phyloP scores from a whole-genome alignment of 176 grass and related monocot genomes.

The Carex kokanica region DNA sequence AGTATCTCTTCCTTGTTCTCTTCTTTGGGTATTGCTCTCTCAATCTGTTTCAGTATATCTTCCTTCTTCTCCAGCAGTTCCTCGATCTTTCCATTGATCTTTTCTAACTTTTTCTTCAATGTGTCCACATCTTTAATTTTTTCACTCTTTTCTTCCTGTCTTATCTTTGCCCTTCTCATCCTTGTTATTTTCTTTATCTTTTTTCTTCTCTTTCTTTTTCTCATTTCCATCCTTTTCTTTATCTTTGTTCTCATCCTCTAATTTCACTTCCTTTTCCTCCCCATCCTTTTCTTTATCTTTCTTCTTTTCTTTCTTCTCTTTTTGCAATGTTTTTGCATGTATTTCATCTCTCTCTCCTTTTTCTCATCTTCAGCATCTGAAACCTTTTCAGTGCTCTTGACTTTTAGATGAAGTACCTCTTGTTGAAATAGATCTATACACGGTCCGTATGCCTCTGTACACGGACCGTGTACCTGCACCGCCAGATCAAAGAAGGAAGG shows the following conservation, averaged over 20 bases:
- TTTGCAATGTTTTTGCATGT: conserved; percentile 42
- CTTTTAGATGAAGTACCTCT: conserved; percentile 60
- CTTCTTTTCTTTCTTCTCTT: conserved; percentile 35
- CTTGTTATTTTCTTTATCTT: conserved; percentile 10
- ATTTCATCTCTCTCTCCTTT: conserved; percentile 49
- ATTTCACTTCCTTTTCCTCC: conserved; percentile 1
- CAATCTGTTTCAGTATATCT: conserved; percentile 53
- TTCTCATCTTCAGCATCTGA: conserved; percentile 31
- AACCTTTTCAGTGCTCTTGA: conserved; percentile 55
- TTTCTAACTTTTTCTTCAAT: conserved; percentile 31
- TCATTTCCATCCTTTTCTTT: conserved; percentile 33
- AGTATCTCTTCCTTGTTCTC: conserved; percentile 48
- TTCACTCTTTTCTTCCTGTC: not conserved
- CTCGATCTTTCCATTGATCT: conserved; percentile 33
- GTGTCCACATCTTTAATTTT: conserved; percentile 3
- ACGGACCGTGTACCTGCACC: too few species aligned
- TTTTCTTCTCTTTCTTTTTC: conserved; percentile 26
- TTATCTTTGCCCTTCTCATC: conserved; percentile 7
- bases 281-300: not conserved
- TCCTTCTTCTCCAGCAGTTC: conserved; percentile 52
- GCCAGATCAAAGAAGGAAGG: too few species aligned
- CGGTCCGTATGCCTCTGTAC: too few species aligned
- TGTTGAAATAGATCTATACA: too few species aligned
- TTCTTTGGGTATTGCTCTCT: conserved; percentile 4
- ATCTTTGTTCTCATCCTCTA: conserved; percentile 21